Evolutionary conservation across 148 eudicot species (phyloP), one percentile per base, ranked within the genome.

Genomic region (Heliamphora exappendiculata): DNA sequence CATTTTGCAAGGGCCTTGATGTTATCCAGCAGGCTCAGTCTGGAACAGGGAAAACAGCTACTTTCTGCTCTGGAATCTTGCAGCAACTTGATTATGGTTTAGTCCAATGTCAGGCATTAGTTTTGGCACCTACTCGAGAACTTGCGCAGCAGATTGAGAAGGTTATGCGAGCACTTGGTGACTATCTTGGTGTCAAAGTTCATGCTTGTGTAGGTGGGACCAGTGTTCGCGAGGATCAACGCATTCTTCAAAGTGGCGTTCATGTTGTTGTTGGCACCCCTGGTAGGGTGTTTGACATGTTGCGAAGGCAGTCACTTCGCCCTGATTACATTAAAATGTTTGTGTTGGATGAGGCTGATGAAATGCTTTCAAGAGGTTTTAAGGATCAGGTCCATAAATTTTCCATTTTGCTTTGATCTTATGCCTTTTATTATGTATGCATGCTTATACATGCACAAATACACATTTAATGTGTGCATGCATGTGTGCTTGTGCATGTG

Each of bases 161-260:
- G 82, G 91, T 88, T 13, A 88, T 88, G 89, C 80, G 89, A 22
- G 91, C 89, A 8, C 84, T 88, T 0, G 91, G 91, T 79, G 96
- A 91, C 73, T 91, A 91, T 78, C 81, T 91, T 39, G 88, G 87
- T 26, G 96, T 88, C 41, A 88, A 86, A 84, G 96, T 91, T 70
- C 96, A 91, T 84, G 91, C 91, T n/a, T 91, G 96, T 81, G 96
- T 91, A 57, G 96, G 96, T 36, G 96, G 96, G 65, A 89, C 91
- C 34, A 91, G 89, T 82, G 91, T 91, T 29, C 93, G 96, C 71
- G 91, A 88, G 54, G 93, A 91, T 77, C 94, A 90, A 60, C 87
- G 87, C 26, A 89, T 88, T 58, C 92, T 91, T 51, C 60, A 82
- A 62, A 83, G 82, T 65, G 95, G 95, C 34, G 92, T 90, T 7